Evolutionary conservation across 768 basidiomycete genomes (phyloP).

Genomic region (Tylopilus subfusipes): DNA sequence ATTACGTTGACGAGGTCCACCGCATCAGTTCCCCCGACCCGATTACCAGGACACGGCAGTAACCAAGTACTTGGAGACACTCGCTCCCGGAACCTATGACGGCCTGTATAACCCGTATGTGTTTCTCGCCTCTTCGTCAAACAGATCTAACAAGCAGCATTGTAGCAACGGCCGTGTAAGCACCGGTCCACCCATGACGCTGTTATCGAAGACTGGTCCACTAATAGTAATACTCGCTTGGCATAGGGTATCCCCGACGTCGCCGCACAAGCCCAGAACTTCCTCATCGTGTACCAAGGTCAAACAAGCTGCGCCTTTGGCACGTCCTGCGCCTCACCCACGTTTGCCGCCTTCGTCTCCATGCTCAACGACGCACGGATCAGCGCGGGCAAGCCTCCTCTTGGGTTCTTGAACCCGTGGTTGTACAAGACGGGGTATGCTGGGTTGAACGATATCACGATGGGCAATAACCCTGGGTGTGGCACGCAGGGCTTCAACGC

Average conservation of each 20-base stretch:
- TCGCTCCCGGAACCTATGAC: slow-evolving; percentile 47
- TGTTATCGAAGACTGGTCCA: no score
- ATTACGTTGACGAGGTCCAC: background rate
- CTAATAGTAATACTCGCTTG: no score
- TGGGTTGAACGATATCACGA: slow-evolving; percentile 55
- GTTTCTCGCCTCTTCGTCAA: background rate
- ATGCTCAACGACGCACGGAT: slow-evolving; percentile 64
- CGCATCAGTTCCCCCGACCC: slow-evolving; percentile 51
- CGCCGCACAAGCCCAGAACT: slow-evolving; percentile 52
- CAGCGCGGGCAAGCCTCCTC: slow-evolving; percentile 35
- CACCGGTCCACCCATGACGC: background rate
- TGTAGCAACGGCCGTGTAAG: slow-evolving; percentile 54
- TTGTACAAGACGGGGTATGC: slow-evolving; percentile 40
- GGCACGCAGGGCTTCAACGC: slow-evolving; percentile 65
- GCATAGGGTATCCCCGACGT: slow-evolving; percentile 61
- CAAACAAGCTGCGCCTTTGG: slow-evolving; percentile 43
- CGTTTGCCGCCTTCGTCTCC: slow-evolving; percentile 61
- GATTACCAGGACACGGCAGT: slow-evolving; percentile 50
- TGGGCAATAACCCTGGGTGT: slow-evolving; percentile 56
- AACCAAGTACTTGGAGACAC: slow-evolving; percentile 38
- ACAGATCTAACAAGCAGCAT: background rate
- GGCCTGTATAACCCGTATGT: slow-evolving; percentile 60
- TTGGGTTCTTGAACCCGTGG: slow-evolving; percentile 68
- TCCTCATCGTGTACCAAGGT: slow-evolving; percentile 47
- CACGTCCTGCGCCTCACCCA: slow-evolving; percentile 63